phyloP scores from a whole-genome alignment of 1,284 basidiomycete genomes.

The Cryptococcus wingfieldii region DNA sequence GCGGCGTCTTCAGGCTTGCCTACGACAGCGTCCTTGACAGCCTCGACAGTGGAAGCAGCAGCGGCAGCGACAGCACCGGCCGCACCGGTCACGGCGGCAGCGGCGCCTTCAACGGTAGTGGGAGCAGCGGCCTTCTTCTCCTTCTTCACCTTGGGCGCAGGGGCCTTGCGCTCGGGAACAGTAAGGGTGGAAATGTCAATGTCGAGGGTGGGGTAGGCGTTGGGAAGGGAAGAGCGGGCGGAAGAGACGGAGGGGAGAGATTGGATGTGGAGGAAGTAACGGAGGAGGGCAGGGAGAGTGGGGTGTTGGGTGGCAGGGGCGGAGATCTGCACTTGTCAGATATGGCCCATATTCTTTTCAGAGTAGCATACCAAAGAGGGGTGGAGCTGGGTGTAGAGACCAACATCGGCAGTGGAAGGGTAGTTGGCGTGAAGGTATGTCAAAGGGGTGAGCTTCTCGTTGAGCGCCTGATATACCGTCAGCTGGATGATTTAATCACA shows the following conservation, averaged over 20 bases:
- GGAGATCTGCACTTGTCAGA: slow-evolving; percentile 15
- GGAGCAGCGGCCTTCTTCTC: slow-evolving; percentile 51
- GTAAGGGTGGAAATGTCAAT: slow-evolving; percentile 76
- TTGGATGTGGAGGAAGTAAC: slow-evolving; percentile 93
- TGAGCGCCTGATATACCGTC: slow-evolving; percentile 57
- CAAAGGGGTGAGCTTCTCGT: slow-evolving; percentile 65
- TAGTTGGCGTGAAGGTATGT: slow-evolving; percentile 76
- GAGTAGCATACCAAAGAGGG: slow-evolving; percentile 62
- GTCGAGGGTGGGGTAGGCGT: slow-evolving; percentile 57
- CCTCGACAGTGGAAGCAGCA: slow-evolving; percentile 17
- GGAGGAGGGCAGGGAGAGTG: slow-evolving; percentile 71
- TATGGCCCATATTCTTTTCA: neutral
- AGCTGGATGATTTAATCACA: neutral
- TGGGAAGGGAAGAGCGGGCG: slow-evolving; percentile 42
- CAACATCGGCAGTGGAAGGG: slow-evolving; percentile 80
- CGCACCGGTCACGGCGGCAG: slow-evolving; percentile 17
- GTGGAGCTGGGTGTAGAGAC: slow-evolving; percentile 76
- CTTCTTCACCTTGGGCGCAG: slow-evolving; percentile 68
- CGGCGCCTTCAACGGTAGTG: slow-evolving; percentile 22
- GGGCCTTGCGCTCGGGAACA: slow-evolving; percentile 65
- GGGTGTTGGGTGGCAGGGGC: slow-evolving; percentile 60
- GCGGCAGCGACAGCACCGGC: slow-evolving; percentile 25
- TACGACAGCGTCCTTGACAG: slow-evolving; percentile 29
- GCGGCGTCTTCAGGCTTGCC: slow-evolving; percentile 16
- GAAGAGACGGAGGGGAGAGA: slow-evolving; percentile 55